Percentiles rank a stretch among this genome's conserved stretches.
Conservation (phyloP, 2,329 filamentous ascomycete species). For the Domatiomyces catenatus region DNA sequence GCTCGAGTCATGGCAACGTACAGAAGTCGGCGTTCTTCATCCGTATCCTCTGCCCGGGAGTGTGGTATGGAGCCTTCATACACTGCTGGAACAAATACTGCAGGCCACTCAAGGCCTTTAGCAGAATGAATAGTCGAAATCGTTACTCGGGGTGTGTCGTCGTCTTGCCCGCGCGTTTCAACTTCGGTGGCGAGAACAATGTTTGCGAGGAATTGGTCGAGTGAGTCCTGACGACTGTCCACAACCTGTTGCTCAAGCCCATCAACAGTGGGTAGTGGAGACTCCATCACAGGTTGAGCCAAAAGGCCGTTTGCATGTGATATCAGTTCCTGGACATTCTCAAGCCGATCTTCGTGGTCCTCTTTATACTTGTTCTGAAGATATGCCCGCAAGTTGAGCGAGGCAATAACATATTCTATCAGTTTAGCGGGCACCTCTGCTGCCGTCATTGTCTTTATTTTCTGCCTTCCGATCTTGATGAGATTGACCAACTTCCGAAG, state of each 20-base stretch:
- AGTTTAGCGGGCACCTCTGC: slow-evolving; percentile 29
- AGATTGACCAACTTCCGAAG: slow-evolving; percentile 44
- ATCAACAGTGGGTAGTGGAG: slow-evolving; percentile 50
- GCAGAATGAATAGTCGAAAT: slow-evolving; percentile 94
- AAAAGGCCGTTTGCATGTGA: slow-evolving; percentile 59
- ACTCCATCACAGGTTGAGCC: slow-evolving; percentile 32
- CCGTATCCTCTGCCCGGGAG: slow-evolving; percentile 64
- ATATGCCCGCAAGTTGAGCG: slow-evolving; percentile 59
- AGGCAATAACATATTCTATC: slow-evolving; percentile 44
- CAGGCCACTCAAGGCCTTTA: slow-evolving; percentile 91
- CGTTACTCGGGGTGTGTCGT: slow-evolving; percentile 48
- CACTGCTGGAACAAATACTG: slow-evolving; percentile 81
- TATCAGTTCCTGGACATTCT: slow-evolving; percentile 79
- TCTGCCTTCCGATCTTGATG: slow-evolving; percentile 42
- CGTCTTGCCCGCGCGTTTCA: slow-evolving; percentile 44
- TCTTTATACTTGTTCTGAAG: slow-evolving; percentile 56
- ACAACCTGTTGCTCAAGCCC: slow-evolving; percentile 47
- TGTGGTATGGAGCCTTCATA: slow-evolving; percentile 88
- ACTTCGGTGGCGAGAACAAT: slow-evolving; percentile 72
- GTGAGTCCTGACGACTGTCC: slow-evolving; percentile 41
- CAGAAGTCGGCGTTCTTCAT: slow-evolving; percentile 74
- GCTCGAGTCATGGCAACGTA: slow-evolving; percentile 97
- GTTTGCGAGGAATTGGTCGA: slow-evolving; percentile 76
- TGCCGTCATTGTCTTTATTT: slow-evolving; percentile 27
- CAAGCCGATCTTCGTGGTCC: slow-evolving; percentile 65